Base-by-base conservation (phyloP, 1,284 basidiomycete genomes). In the Trichosporon sp. region DNA sequence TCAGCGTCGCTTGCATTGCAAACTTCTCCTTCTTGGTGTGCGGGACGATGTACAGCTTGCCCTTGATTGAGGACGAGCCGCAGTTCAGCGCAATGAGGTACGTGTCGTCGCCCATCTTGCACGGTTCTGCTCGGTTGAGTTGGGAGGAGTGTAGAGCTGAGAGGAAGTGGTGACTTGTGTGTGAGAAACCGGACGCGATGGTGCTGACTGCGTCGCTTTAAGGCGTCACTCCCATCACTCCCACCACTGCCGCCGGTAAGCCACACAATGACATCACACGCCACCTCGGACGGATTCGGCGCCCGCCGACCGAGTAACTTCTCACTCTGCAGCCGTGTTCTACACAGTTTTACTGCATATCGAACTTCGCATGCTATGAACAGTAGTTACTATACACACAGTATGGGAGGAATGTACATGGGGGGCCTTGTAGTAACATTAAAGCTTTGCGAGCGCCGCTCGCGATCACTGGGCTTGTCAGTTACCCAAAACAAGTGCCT, bases 1-100 rank as follows among this genome's bases (percentile, higher is more conserved):
- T 68, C 4, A 78, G 65, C 21, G 63, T 67, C 0, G 79, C 78
- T 10, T 67, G 70, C 2, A 59, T 33, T 13, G 61, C 49, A 13
- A 79, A 68, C 16, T 62, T 60, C 10, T 65, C 61, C 3, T 63
- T 46, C 11, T 32, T 11, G 13, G 59, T 59, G 9, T 61, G 46
- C 3, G 75, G 70, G 34, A 78, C 57, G n/a, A 58, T 32, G 65
- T 71, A 81, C 13, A 81, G 75, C 67, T 78, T 80, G 46, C 77
- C 74, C 67, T 81, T 81, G 74, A 81, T 78, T n/a, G 78, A 79
- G 5, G 79, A 80, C 4, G 78, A 79, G 54, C 80, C 80, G 67
- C 80, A 81, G 69, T 81, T 81, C 72, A 81, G 76, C 14, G 80
- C 75, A 32, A 81, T 74, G 56, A 80, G 73, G 68, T 77, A 76